Conservation (phyloP, 306 rosid genomes). For the Canavalia gladiata region DNA sequence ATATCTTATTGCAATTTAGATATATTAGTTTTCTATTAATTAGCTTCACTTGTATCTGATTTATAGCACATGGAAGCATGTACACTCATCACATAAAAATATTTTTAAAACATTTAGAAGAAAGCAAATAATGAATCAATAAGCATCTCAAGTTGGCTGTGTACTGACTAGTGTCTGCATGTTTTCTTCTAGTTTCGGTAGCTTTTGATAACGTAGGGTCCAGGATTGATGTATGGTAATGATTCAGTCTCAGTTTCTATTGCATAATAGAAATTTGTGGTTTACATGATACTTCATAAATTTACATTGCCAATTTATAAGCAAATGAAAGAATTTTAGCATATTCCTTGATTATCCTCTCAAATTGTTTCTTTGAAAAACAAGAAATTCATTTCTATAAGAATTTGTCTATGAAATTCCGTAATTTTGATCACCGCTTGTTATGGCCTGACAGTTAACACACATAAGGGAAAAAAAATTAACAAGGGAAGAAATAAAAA, state of each 20-base stretch:
- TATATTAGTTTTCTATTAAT: constrained; percentile 1
- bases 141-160: neutral
- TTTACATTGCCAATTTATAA: neutral
- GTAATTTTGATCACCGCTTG: neutral
- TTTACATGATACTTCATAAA: neutral
- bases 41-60: neutral
- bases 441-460: neutral
- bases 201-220: neutral
- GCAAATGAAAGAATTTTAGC: neutral
- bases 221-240: neutral
- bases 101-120: neutral
- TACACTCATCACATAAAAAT: neutral
- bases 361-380: neutral
- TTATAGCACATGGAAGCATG: neutral
- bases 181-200: neutral
- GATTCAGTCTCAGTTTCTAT: neutral
- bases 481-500: neutral
- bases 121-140: neutral
- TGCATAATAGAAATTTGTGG: neutral
- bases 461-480: neutral
- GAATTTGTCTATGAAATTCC: neutral
- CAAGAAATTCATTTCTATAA: neutral
- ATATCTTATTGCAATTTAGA: neutral
- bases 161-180: neutral
- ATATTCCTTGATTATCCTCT: constrained; percentile 1